Conservation (phyloP, 1,284 basidiomycete genomes). For the Cystobasidium sp. region DNA sequence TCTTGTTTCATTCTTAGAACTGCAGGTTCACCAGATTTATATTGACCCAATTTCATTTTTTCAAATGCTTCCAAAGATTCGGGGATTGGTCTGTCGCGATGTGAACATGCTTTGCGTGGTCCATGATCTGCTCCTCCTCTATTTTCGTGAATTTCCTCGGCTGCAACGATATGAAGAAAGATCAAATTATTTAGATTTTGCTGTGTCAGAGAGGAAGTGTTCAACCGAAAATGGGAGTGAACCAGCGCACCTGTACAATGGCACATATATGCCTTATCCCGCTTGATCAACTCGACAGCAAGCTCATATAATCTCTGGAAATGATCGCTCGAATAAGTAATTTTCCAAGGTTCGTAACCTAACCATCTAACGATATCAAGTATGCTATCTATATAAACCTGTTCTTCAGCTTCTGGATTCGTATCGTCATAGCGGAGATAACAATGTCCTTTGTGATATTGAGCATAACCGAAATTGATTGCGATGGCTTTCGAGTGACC, state of each 20-base stretch:
- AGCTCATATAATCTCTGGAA: slow-evolving; percentile 87
- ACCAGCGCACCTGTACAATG: slow-evolving; percentile 81
- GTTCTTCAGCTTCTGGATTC: slow-evolving; percentile 97
- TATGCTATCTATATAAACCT: slow-evolving; percentile 92
- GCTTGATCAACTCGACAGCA: slow-evolving; percentile 86
- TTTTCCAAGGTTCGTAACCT: slow-evolving; percentile 97
- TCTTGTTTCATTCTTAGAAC: slow-evolving; percentile 98
- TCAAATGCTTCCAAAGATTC: slow-evolving; percentile 89
- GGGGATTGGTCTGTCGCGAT: slow-evolving; percentile 78
- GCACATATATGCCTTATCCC: slow-evolving; percentile 93
- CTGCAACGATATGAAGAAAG: slow-evolving; percentile 58
- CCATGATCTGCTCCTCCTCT: slow-evolving; percentile 81
- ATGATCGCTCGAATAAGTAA: slow-evolving; percentile 99
- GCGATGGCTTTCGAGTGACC: slow-evolving; percentile 98
- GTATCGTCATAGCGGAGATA: slow-evolving; percentile 98
- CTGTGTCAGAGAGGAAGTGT: no score
- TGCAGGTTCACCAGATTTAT: slow-evolving; percentile 79
- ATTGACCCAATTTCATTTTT: slow-evolving; percentile 89
- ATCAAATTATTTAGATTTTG: no score
- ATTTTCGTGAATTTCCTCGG: slow-evolving; percentile 87
- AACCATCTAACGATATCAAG: slow-evolving; percentile 95
- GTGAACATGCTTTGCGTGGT: slow-evolving; percentile 82
- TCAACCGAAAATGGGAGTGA: background rate
- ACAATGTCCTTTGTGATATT: slow-evolving; percentile 84
- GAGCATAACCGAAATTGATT: slow-evolving; percentile 96